Evolutionary conservation across 2,329 filamentous ascomycete genomes (phyloP).

Genomic region (Exophiala sp.): DNA sequence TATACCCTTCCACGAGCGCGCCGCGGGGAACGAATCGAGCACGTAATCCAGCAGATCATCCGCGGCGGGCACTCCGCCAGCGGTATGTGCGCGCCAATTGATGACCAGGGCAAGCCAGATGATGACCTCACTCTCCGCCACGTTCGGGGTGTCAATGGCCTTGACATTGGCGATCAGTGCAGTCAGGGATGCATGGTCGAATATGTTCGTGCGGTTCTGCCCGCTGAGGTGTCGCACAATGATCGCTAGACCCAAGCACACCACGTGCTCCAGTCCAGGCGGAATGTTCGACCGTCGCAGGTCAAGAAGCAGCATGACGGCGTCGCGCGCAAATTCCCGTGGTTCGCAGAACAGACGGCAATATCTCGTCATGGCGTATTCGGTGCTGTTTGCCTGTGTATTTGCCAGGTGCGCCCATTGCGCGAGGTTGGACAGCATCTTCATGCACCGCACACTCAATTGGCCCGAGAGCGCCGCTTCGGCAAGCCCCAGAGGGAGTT

Average conservation of each 20-base stretch:
- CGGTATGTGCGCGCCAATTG: conserved; percentile 17
- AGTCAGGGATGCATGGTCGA: conserved; percentile 14
- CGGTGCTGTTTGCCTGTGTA: neutral
- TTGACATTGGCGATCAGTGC: conserved; percentile 10
- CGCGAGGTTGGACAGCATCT: conserved; percentile 11
- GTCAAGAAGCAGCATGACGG: conserved; percentile 12
- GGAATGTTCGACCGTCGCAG: conserved; percentile 11
- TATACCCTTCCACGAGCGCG: conserved; percentile 16
- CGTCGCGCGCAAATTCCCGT: conserved; percentile 16
- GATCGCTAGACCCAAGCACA: conserved; percentile 14
- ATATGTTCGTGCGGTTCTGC: conserved; percentile 19
- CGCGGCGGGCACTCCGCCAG: conserved; percentile 3
- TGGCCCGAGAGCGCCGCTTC: conserved; percentile 19
- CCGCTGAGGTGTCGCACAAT: conserved; percentile 18
- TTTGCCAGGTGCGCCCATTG: conserved; percentile 11
- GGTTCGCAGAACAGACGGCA: conserved; percentile 19
- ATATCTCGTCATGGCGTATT: conserved; percentile 5
- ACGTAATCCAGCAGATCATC: conserved; percentile 16
- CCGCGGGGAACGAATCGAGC: conserved; percentile 14
- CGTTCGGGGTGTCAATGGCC: conserved; percentile 12
- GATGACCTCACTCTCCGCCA: conserved; percentile 17
- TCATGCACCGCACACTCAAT: conserved; percentile 20
- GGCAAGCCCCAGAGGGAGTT: conserved; percentile 15
- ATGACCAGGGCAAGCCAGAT: conserved; percentile 18
- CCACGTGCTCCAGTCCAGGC: conserved; percentile 15